A percentile compares a stretch with the other conserved stretches of the same genome.
These are phyloP conservation scores for Solanum hybrid DNA, from an alignment of 305 asterid species.

Conservation along the genomic window DNA sequence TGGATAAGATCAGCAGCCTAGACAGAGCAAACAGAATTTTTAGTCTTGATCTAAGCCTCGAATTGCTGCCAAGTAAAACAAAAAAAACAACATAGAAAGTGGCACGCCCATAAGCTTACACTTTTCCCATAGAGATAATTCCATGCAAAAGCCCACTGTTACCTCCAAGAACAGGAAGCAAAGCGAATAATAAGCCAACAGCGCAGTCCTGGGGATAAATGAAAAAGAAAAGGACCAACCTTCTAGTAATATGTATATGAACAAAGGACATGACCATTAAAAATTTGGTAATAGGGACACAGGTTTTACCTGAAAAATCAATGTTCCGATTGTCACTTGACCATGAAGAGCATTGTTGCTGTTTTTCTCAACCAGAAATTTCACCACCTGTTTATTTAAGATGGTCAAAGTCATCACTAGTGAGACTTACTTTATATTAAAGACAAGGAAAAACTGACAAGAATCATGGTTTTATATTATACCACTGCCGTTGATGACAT, in stretches of 20 bases:
- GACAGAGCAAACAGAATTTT: slow-evolving; percentile 12
- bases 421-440: background rate
- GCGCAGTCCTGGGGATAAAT: slow-evolving; percentile 63
- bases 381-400: slow-evolving; percentile 53
- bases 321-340: slow-evolving; percentile 95
- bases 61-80: background rate
- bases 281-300: background rate
- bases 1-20: slow-evolving; percentile 70
- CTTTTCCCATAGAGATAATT: slow-evolving; percentile 80
- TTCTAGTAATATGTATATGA: background rate
- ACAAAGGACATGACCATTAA: background rate
- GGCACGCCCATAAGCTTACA: slow-evolving; percentile 34
- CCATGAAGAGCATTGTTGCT: slow-evolving; percentile 70
- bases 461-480: slow-evolving; percentile 9
- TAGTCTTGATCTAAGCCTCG: background rate
- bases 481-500: slow-evolving; percentile 99
- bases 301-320: slow-evolving; percentile 75
- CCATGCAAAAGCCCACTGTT: slow-evolving; percentile 78
- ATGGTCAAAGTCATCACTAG: background rate
- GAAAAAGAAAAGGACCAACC: slow-evolving; percentile 4
- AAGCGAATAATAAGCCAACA: slow-evolving; percentile 90
- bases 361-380: slow-evolving; percentile 79
- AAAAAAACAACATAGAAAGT: background rate
- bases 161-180: slow-evolving; percentile 94
- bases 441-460: background rate